Evolutionary conservation across 441 rosid species (phyloP).

Genomic region (Cnidoscolus chayamansa): DNA sequence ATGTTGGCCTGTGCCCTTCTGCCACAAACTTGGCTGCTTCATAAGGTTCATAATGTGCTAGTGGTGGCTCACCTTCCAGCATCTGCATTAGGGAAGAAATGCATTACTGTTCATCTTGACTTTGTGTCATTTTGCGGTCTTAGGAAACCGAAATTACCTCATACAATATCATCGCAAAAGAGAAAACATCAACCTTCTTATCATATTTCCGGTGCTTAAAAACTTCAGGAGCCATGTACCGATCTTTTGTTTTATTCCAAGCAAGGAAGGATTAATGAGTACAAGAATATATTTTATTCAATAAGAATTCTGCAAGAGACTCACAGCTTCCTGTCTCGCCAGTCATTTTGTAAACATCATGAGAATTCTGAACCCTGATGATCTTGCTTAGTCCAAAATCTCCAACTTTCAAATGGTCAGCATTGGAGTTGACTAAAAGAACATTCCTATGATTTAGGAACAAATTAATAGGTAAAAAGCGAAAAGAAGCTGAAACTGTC

Average conservation of each 20-base stretch:
- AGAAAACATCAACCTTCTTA: constrained; percentile 98
- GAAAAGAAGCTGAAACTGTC: not conserved
- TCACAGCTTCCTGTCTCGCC: constrained; percentile 99
- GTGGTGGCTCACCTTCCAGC: constrained; percentile 97
- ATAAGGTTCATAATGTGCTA: constrained; percentile 77
- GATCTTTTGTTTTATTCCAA: constrained; percentile 55
- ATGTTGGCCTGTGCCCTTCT: constrained; percentile 81
- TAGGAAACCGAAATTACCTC: constrained; percentile 54
- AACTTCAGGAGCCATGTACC: constrained; percentile 99
- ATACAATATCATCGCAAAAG: constrained; percentile 91
- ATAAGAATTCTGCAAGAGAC: constrained; percentile 28
- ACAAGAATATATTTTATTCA: constrained; percentile 15
- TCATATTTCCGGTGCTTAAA: constrained; percentile 94
- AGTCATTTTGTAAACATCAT: constrained; percentile 98
- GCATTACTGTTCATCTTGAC: constrained; percentile 28
- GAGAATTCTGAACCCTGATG: constrained; percentile 93
- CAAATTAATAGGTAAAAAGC: constrained; percentile 15
- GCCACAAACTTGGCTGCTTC: constrained; percentile 95
- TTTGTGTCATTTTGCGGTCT: constrained; percentile 11
- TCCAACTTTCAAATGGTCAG: constrained; percentile 97
- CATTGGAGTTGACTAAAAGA: constrained; percentile 88
- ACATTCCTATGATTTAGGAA: constrained; percentile 62
- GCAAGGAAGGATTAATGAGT: constrained; percentile 19
- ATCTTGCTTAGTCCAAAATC: constrained; percentile 99
- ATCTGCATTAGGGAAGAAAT: constrained; percentile 46